These are phyloP conservation scores for Candida multigemmis DNA, from an alignment of 805 yeast genomes.

Conservation along the genomic window DNA sequence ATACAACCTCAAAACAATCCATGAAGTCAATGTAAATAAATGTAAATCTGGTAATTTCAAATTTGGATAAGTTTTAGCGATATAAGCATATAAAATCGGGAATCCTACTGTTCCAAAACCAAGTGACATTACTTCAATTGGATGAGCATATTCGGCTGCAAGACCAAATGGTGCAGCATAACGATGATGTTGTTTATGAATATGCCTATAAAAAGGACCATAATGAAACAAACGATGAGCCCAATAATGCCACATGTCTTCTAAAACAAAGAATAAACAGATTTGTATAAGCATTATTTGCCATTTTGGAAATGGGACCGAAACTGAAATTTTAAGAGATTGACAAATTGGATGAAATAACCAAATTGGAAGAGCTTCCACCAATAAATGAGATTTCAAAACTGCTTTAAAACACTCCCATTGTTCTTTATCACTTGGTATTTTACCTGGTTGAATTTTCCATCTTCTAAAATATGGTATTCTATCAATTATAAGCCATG, in stretches of 20 bases:
- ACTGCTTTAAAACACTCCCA: constrained; percentile 88
- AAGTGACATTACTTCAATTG: constrained; percentile 80
- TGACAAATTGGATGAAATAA: constrained; percentile 91
- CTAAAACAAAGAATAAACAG: constrained; percentile 69
- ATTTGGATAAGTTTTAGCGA: constrained; percentile 42
- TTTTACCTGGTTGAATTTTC: constrained; percentile 82
- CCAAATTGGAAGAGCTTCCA: constrained; percentile 96
- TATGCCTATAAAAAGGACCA: constrained; percentile 82
- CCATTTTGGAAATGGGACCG: constrained; percentile 78
- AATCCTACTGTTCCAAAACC: constrained; percentile 97
- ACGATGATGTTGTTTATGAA: constrained; percentile 96
- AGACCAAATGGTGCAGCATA: constrained; percentile 97
- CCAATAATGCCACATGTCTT: constrained; percentile 97
- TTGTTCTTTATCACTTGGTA: constrained; percentile 77
- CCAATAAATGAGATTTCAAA: constrained; percentile 76
- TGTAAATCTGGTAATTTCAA: constrained; percentile 42
- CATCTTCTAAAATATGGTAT: constrained; percentile 78
- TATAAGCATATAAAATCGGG: constrained; percentile 76
- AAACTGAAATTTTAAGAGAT: constrained; percentile 63
- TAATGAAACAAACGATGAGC: constrained; percentile 85
- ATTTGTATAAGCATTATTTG: constrained; percentile 57
- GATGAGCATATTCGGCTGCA: constrained; percentile 97
- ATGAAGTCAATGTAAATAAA: constrained; percentile 76
- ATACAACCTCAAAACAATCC: constrained; percentile 83
- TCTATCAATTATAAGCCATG: constrained; percentile 84